phyloP scores from a whole-genome alignment of 495 filamentous ascomycete genomes.

The Tricharina praecox region DNA sequence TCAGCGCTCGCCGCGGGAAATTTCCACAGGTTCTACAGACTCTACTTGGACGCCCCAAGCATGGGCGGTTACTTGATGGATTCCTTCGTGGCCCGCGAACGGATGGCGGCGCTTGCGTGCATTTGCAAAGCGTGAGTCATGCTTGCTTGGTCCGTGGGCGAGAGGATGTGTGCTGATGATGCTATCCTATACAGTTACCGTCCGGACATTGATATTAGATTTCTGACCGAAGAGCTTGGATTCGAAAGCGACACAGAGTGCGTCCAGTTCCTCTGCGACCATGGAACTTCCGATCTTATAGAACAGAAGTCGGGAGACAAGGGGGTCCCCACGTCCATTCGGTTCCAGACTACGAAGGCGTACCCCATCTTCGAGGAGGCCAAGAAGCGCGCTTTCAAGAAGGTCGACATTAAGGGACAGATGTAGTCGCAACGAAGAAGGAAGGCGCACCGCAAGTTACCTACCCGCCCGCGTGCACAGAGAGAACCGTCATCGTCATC shows the following conservation, averaged over 20 bases:
- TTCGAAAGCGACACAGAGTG: constrained; percentile 88
- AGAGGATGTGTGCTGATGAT: neutral
- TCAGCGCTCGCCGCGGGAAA: constrained; percentile 85
- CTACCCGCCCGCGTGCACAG: too few species aligned
- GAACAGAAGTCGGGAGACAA: constrained; percentile 51
- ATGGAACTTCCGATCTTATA: constrained; percentile 56
- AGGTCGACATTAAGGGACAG: constrained; percentile 93
- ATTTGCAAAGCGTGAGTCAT: constrained; percentile 83
- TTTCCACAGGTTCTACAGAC: constrained; percentile 89
- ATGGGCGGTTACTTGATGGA: constrained; percentile 99
- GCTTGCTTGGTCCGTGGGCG: too few species aligned
- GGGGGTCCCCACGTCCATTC: constrained; percentile 33
- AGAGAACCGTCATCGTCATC: too few species aligned
- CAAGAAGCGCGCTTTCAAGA: constrained; percentile 53
- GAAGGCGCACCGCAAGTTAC: neutral
- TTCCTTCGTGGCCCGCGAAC: constrained; percentile 91
- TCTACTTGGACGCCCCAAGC: constrained; percentile 85
- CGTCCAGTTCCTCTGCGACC: constrained; percentile 68
- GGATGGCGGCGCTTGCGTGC: constrained; percentile 68
- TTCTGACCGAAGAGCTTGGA: constrained; percentile 85
- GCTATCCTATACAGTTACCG: constrained; percentile 50
- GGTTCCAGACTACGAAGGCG: constrained; percentile 61
- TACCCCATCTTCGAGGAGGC: constrained; percentile 53
- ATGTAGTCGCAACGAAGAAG: constrained; percentile 39
- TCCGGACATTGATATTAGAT: constrained; percentile 69